These are phyloP conservation scores for Aspergillus olivimuriae DNA, from an alignment of 495 filamentous ascomycete genomes.

Conservation along the genomic window DNA sequence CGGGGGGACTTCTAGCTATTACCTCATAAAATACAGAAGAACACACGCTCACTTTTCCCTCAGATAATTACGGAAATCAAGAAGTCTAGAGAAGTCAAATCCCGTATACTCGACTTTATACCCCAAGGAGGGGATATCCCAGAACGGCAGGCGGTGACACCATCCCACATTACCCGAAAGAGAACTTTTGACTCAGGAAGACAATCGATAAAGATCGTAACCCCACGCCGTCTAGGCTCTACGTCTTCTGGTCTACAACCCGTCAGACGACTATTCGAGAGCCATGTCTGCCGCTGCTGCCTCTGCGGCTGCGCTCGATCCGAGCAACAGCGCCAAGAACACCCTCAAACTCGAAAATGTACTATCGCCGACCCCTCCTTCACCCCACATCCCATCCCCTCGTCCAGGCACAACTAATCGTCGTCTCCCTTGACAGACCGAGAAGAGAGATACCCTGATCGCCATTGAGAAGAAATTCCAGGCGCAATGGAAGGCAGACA, in stretches of 20 bases:
- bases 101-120: background rate
- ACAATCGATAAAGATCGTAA: conserved; percentile 12
- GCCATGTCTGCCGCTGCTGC: conserved; percentile 51
- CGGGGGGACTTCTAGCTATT: too few species aligned
- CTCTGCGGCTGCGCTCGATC: conserved; percentile 51
- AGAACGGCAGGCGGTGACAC: conserved; percentile 14
- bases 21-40: too few species aligned
- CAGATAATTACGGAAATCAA: too few species aligned
- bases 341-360: conserved; percentile 73
- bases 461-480: conserved; percentile 92
- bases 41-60: too few species aligned
- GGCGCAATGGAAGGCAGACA: conserved; percentile 68
- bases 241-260: too few species aligned
- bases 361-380: conserved; percentile 24
- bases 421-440: conserved; percentile 51
- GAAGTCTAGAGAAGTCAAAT: background rate
- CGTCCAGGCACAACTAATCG: background rate
- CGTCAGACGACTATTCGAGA: too few species aligned
- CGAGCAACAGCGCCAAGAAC: conserved; percentile 54
- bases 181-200: conserved; percentile 10
- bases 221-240: conserved; percentile 23
- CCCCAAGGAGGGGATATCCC: conserved; percentile 1
- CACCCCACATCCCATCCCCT: conserved; percentile 1
- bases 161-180: conserved; percentile 19
- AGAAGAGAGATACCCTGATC: conserved; percentile 86